Evolutionary conservation across 129 eudicot species (phyloP), one percentile per base, ranked within the genome.

Genomic region (Flaveria trinervia): DNA sequence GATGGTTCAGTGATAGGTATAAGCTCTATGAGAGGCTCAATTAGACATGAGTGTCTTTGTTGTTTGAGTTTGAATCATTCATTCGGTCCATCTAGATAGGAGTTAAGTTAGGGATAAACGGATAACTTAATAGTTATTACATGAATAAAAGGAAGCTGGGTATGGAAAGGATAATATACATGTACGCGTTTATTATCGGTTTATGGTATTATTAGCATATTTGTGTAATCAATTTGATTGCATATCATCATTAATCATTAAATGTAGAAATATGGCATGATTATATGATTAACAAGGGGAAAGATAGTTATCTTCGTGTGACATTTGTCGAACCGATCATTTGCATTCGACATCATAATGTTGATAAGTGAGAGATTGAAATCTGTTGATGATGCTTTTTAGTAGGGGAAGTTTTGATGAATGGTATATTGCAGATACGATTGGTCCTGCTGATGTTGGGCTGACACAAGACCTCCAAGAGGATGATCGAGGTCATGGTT

Each of bases 401-500:
- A 65, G 71, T 59, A 50, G 73, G 73, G 28, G 46, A 22, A 76
- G 36, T 76, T 50, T 60, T 61, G 76, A 65, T 52, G 65, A 57
- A 45, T 72, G n/a, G 46, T 68, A 41, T 84, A 72, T 85, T 81
- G 79, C 92, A 94, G 98, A 89, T 70, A 76, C 90, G 57, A 69
- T 94, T 52, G 78, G 83, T 84, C 93, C 98, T 49, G 80, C 86
- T 41, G 96, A 91, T 87, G 98, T 91, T 85, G 98, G 98, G n/a
- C 79, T 94, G 81, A 83, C 74, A 77, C 93, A 84, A 66, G 88
- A 88, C 70, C 80, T 60, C 72, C 85, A 71, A 77, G 96, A 86
- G 74, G 92, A 90, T 84, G 96, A 94, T 70, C 89, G 94, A 77
- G 96, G 98, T 62, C 96, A 91, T 87, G 98, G 98, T 46, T 68